Evolutionary conservation across 495 filamentous ascomycete genomes (phyloP).

Genomic region (Evernia prunastri): DNA sequence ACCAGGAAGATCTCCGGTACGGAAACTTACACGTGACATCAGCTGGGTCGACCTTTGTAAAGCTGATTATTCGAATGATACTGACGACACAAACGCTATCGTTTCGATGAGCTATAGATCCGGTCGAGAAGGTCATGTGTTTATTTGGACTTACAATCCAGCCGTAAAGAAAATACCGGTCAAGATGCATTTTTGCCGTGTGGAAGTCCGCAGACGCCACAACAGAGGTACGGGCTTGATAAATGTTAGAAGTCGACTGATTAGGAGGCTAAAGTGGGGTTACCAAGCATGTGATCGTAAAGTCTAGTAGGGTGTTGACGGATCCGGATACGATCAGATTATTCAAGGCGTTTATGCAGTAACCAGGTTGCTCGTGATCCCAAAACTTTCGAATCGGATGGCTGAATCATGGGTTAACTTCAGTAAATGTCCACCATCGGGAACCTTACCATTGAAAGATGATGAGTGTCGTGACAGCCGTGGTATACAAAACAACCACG

Average conservation of each 20-base stretch:
- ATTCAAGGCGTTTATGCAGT: neutral
- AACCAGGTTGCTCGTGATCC: neutral
- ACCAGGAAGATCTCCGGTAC: neutral
- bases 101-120: neutral
- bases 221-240: slow-evolving; percentile 19
- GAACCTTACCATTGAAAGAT: slow-evolving; percentile 20
- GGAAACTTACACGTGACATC: neutral
- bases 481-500: slow-evolving; percentile 4
- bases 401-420: slow-evolving; percentile 1
- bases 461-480: neutral
- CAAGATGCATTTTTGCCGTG: slow-evolving; percentile 13
- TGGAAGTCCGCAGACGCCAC: slow-evolving; percentile 19
- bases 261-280: neutral
- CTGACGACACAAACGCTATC: neutral
- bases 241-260: neutral
- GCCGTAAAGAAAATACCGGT: slow-evolving; percentile 19
- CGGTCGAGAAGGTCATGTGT: neutral
- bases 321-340: neutral
- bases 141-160: slow-evolving; percentile 19
- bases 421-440: neutral
- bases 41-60: neutral
- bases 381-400: slow-evolving; percentile 20
- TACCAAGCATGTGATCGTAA: slow-evolving; percentile 18
- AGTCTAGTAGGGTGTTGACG: slow-evolving; percentile 19
- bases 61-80: neutral